Conservation (phyloP, 345 rosid genomes). For the Salix arbutifolia region DNA sequence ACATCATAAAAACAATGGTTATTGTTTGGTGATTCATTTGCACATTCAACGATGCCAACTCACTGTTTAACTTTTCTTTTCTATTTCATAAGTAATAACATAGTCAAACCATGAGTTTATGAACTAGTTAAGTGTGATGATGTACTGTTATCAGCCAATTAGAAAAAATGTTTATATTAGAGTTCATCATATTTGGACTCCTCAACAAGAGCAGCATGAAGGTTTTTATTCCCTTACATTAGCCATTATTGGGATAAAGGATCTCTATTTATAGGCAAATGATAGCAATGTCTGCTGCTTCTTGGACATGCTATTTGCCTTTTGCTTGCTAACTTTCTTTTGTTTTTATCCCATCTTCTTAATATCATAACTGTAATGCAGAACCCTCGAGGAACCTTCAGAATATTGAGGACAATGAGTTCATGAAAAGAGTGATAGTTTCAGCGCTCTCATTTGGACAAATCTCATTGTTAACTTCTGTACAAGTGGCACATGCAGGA, state of each 20-base stretch:
- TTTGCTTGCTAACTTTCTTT: background rate
- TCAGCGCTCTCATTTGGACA: constrained; percentile 46
- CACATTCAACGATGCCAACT: background rate
- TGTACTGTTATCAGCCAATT: background rate
- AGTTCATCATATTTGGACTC: constrained; percentile 6
- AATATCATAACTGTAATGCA: constrained; percentile 23
- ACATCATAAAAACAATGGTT: background rate
- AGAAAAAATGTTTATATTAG: background rate
- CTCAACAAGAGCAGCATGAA: background rate
- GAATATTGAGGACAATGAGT: constrained; percentile 25
- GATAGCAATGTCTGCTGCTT: background rate
- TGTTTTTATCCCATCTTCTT: background rate
- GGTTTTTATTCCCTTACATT: constrained; percentile 1
- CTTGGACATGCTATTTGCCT: background rate
- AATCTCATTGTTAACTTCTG: constrained; percentile 44
- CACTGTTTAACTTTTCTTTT: background rate
- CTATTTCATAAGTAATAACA: background rate
- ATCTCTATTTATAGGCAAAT: background rate
- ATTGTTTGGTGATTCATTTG: background rate
- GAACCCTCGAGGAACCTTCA: constrained; percentile 35
- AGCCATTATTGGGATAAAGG: background rate
- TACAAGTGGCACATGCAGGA: constrained; percentile 58
- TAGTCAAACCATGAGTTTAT: background rate
- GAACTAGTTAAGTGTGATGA: background rate
- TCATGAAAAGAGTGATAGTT: constrained; percentile 37